Conservation (phyloP, 805 yeast species). For the Zygosaccharomyces pseudorouxii region DNA sequence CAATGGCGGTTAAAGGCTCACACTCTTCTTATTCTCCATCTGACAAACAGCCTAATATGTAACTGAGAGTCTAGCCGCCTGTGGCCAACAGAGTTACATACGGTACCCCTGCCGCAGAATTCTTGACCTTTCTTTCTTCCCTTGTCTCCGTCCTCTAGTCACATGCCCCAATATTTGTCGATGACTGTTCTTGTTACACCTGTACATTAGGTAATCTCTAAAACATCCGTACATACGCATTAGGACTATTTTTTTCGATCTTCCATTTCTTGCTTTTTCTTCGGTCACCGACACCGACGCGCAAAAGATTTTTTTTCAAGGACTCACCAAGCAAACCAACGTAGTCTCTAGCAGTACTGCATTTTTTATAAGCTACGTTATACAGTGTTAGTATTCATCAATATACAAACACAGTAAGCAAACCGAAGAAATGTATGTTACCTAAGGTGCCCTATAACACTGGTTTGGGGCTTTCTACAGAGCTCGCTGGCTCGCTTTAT, state of each 20-base stretch:
- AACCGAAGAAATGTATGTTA: slow-evolving; percentile 7
- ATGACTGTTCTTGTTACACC: not conserved
- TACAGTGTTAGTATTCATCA: not conserved
- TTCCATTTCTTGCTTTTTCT: not conserved
- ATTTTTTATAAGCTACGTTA: slow-evolving; percentile 4
- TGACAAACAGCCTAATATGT: not conserved
- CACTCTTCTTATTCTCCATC: not conserved
- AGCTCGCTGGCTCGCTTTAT: not conserved
- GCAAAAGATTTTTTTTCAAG: not conserved
- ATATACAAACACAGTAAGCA: not conserved
- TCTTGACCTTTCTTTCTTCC: not conserved
- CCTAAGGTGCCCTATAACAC: not conserved
- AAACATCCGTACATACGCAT: not conserved
- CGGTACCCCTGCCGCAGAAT: too few relatives aligned
- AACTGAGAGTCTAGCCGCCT: not conserved
- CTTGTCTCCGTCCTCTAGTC: not conserved
- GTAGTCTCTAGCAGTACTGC: not conserved
- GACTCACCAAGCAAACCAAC: not conserved
- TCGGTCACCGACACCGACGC: slow-evolving; percentile 2
- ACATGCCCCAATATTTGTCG: too few relatives aligned
- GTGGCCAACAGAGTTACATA: not conserved
- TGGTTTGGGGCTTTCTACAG: not conserved
- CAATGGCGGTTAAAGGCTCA: slow-evolving; percentile 1
- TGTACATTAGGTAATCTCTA: not conserved
- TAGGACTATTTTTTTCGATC: not conserved